phyloP scores from a whole-genome alignment of 2,329 filamentous ascomycete species.

The Alternaria sp. region DNA sequence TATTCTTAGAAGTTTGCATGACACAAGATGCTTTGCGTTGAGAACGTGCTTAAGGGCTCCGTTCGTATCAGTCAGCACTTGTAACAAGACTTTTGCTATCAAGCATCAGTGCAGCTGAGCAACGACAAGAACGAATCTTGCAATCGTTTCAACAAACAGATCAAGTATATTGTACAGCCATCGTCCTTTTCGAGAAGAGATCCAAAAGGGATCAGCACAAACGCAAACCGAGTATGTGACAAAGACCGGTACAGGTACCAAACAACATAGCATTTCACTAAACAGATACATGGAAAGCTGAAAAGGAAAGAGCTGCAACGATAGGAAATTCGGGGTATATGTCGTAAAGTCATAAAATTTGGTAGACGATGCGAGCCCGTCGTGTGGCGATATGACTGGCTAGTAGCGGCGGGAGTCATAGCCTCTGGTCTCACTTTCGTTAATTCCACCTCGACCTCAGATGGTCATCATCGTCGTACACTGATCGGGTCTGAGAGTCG shows the following conservation, averaged over 20 bases:
- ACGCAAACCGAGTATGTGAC: slow-evolving; percentile 1
- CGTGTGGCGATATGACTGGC: slow-evolving; percentile 11
- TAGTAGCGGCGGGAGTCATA: slow-evolving; percentile 46
- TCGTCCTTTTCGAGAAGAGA: not conserved
- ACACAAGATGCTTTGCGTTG: not conserved
- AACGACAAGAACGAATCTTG: not conserved
- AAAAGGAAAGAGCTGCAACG: not conserved
- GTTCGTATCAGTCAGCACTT: not conserved
- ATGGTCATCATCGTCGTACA: slow-evolving; percentile 49
- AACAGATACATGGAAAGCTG: not conserved
- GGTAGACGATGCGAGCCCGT: slow-evolving; percentile 1
- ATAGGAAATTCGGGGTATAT: slow-evolving; percentile 14
- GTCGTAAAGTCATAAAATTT: slow-evolving; percentile 15
- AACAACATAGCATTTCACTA: not conserved
- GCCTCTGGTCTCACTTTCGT: slow-evolving; percentile 41
- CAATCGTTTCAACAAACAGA: not conserved
- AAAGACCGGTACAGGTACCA: not conserved
- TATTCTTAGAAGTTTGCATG: not conserved
- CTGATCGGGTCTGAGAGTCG: slow-evolving; percentile 39
- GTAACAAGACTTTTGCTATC: not conserved
- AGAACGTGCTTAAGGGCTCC: not conserved
- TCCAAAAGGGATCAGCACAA: not conserved
- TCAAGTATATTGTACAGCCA: slow-evolving; percentile 1
- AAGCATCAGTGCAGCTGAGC: not conserved
- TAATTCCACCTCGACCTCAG: slow-evolving; percentile 32